Evolutionary conservation across 2,329 filamentous ascomycete genomes (phyloP).

Genomic region (Phyllosticta capitalensis): DNA sequence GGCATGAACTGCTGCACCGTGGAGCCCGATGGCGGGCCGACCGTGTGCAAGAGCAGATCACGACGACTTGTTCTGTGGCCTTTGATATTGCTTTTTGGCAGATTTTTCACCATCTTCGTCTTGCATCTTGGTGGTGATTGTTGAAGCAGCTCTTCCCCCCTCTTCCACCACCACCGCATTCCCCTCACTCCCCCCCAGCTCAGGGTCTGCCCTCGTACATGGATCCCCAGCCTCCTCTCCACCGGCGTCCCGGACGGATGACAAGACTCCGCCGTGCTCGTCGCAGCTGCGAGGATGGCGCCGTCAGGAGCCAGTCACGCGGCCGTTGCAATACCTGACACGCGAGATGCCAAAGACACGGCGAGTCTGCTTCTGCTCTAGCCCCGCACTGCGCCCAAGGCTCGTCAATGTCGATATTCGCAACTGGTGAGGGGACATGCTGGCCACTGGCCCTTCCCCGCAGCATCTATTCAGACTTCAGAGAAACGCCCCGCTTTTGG

Average conservation of each 20-base stretch:
- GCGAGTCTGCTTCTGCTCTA: conserved; percentile 7
- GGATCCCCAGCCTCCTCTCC: neutral
- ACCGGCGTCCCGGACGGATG: neutral
- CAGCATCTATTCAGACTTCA: too few relatives aligned
- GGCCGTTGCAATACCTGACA: conserved; percentile 5
- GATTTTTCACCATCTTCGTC: too few relatives aligned
- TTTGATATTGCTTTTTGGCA: too few relatives aligned
- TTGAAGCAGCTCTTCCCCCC: neutral
- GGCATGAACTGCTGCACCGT: neutral
- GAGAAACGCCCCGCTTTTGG: too few relatives aligned
- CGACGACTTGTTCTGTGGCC: too few relatives aligned
- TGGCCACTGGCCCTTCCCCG: neutral
- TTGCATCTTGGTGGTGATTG: neutral
- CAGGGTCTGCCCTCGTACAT: neutral
- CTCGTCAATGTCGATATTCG: neutral
- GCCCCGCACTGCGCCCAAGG: neutral
- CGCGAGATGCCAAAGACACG: neutral
- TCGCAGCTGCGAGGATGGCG: conserved; percentile 8
- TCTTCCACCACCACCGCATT: neutral
- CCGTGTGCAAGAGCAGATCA: neutral
- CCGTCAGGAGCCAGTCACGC: conserved; percentile 8
- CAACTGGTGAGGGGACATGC: too few relatives aligned
- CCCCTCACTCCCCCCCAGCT: neutral
- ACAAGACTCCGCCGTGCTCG: neutral
- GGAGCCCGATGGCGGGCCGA: neutral